Evolutionary conservation across 768 basidiomycete species (phyloP), one percentile per base, ranked within the genome.

Genomic region (Hygrophorus russula): DNA sequence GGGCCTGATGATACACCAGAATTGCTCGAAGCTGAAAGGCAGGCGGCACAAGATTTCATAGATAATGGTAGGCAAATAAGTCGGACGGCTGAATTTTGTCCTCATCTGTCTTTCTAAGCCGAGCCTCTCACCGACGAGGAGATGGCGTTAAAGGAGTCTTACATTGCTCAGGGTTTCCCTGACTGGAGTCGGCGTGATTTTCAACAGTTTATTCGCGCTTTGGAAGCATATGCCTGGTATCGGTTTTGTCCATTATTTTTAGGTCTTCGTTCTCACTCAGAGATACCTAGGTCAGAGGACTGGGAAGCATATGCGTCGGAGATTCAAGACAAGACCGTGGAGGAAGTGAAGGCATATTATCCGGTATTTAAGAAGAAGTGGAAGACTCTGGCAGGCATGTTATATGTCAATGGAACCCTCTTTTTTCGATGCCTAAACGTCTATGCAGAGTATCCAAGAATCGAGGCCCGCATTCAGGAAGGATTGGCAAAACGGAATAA

Each of bases 171-270:
- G 43, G 93, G 93, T 12, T 97, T 97, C 66, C 75, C 79, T 27
- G 79, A 84, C 50, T 97, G 94, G 94, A 86, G 81, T 58, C 75
- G 88, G 51, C 77, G 90, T 30, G 92, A 97, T 57, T 97, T 92
- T 68, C 91, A 92, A 54, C 86, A 85, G 54, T 86, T 98, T 55
- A 71, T 93, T 39, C 44, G 44, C 17, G 44, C 36, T 13, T 31
- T 45, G 24, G 44, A 45, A 29, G 35, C 44, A 19, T 39, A 45
- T 27, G 44, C 34, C 10, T 44, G 42, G 42, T 44, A 34, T 5
- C 24, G 33, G 36, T 29, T 2, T 4, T 14, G 9, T 18, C 17
- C 31, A 30, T 15, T 18, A 31, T 3, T 30, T 2, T 3, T 3
- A 13, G 13, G 17, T 32, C 29, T 19, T 15, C 17, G 30, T 30